Percentiles rank a stretch among this genome's conserved stretches.
Conservation (phyloP, 306 rosid genomes). For the Cercis canadensis region DNA sequence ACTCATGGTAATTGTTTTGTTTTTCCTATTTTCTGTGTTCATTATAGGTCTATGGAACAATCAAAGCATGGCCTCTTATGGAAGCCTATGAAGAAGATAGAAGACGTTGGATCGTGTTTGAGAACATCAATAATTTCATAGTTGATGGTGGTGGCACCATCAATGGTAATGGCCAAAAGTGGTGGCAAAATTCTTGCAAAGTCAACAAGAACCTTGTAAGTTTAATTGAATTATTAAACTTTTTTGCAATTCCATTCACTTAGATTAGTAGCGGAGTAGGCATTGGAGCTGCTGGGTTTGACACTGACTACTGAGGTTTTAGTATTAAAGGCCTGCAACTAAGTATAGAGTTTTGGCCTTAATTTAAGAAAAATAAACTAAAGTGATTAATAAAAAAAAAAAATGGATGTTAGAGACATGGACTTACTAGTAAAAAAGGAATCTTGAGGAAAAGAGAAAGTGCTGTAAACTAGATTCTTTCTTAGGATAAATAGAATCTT, state of each 20-base stretch:
- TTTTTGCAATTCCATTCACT: background rate
- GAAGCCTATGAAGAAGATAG: slow-evolving; percentile 53
- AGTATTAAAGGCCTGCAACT: too few relatives aligned
- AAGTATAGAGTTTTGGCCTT: too few relatives aligned
- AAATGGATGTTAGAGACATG: too few relatives aligned
- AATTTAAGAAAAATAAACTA: too few relatives aligned
- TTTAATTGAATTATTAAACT: background rate
- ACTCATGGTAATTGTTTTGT: slow-evolving; percentile 20
- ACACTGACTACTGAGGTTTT: too few relatives aligned
- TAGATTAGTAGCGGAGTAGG: background rate
- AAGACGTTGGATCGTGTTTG: slow-evolving; percentile 61
- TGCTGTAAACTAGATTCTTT: too few relatives aligned
- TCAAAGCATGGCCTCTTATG: slow-evolving; percentile 62
- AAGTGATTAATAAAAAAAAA: too few relatives aligned
- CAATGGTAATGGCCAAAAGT: slow-evolving; percentile 81
- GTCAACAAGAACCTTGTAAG: slow-evolving; percentile 59
- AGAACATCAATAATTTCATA: slow-evolving; percentile 39
- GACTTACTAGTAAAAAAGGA: too few relatives aligned
- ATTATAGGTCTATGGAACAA: slow-evolving; percentile 66
- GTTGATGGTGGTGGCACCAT: slow-evolving; percentile 75
- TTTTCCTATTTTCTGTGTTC: slow-evolving; percentile 10
- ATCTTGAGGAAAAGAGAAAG: too few relatives aligned
- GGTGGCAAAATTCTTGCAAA: slow-evolving; percentile 93
- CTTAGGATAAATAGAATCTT: too few relatives aligned
- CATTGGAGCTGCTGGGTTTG: background rate